Evolutionary conservation across 2,329 filamentous ascomycete genomes (phyloP).

Genomic region (Trichoderma endophyticum): DNA sequence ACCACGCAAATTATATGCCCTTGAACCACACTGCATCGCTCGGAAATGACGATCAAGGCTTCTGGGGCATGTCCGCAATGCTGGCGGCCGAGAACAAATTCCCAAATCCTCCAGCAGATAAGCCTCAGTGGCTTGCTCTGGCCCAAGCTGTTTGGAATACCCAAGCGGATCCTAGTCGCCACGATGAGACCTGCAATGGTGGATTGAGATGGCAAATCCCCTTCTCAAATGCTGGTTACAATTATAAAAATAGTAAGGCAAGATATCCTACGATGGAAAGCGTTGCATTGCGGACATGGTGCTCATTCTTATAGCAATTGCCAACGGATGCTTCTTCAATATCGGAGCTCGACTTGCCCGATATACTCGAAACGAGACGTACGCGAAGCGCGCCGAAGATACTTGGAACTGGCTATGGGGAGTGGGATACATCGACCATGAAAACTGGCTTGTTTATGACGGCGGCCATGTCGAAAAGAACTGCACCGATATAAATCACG

Average conservation of each 20-base stretch:
- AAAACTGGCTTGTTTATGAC: constrained; percentile 62
- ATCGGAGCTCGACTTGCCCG: constrained; percentile 66
- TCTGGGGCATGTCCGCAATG: constrained; percentile 68
- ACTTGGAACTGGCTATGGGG: constrained; percentile 59
- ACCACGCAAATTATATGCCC: constrained; percentile 57
- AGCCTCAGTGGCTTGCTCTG: constrained; percentile 61
- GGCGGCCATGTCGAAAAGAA: constrained; percentile 56
- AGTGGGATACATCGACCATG: constrained; percentile 57
- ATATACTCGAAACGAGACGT: constrained; percentile 65
- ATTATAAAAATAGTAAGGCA: constrained; percentile 65
- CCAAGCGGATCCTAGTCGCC: constrained; percentile 57
- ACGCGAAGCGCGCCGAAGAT: constrained; percentile 59
- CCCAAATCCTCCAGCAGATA: constrained; percentile 51
- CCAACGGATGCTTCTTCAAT: constrained; percentile 63
- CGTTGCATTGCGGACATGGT: neutral
- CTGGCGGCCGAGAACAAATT: constrained; percentile 64
- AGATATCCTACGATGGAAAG: rapidly evolving
- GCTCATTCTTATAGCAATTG: constrained; percentile 42
- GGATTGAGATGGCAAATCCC: constrained; percentile 78
- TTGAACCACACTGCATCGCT: constrained; percentile 55
- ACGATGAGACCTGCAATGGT: constrained; percentile 61
- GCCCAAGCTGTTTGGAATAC: constrained; percentile 69
- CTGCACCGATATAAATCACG: constrained; percentile 59
- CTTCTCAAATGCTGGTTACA: constrained; percentile 68
- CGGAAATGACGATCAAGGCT: constrained; percentile 69